Evolutionary conservation across 768 basidiomycete genomes (phyloP).

Genomic region (Aureoboletus auriporus): DNA sequence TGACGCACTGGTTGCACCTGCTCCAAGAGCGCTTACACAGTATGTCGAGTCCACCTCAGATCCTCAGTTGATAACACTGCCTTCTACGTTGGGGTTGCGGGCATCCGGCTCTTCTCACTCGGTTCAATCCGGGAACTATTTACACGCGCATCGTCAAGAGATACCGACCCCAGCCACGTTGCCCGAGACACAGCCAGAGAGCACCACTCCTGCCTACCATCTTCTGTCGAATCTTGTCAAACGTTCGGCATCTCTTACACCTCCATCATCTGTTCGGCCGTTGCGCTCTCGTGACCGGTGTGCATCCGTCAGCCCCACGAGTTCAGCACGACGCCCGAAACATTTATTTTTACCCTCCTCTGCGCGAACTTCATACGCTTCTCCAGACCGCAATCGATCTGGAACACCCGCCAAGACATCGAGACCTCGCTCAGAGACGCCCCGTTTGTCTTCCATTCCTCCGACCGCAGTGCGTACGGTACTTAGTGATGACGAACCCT

Average conservation of each 20-base stretch:
- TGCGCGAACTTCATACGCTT: conserved; percentile 3
- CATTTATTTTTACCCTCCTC: conserved; percentile 14
- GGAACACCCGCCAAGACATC: conserved; percentile 6
- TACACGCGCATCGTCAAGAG: background rate
- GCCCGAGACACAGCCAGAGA: conserved; percentile 38
- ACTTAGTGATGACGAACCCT: conserved; percentile 54
- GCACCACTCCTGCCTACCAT: conserved; percentile 54
- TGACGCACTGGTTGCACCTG: conserved; percentile 55
- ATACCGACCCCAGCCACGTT: conserved; percentile 4
- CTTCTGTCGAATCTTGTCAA: conserved; percentile 57
- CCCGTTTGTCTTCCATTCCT: conserved; percentile 18
- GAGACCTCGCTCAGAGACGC: conserved; percentile 30
- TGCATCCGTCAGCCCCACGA: conserved; percentile 30
- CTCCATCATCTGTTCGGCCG: conserved; percentile 22
- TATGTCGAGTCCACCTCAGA: conserved; percentile 59
- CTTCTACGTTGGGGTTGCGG: conserved; percentile 69
- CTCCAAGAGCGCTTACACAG: conserved; percentile 74
- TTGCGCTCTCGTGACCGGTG: conserved; percentile 33
- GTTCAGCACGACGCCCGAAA: conserved; percentile 21
- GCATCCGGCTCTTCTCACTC: conserved; percentile 29
- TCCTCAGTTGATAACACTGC: conserved; percentile 51
- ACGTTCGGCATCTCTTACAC: conserved; percentile 27
- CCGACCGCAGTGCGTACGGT: conserved; percentile 41
- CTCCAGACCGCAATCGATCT: conserved; percentile 14
- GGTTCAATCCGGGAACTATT: conserved; percentile 7